Evolutionary conservation across 2,329 filamentous ascomycete genomes (phyloP).

Genomic region (Fusarium pilosicola): DNA sequence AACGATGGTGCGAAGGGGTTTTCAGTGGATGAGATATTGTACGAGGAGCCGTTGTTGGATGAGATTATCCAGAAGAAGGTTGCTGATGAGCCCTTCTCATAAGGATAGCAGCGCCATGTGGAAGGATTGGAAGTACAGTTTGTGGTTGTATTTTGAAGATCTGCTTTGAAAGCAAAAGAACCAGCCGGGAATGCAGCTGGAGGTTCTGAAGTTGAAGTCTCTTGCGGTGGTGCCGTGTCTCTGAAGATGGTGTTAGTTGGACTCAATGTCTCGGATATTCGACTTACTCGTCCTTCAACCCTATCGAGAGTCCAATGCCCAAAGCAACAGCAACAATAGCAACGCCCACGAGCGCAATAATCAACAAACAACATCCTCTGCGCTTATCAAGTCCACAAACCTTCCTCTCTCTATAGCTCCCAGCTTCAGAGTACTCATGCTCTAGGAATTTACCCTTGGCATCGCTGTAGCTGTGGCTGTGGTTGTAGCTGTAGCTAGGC

Average conservation of each 20-base stretch:
- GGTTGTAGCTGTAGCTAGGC: constrained; percentile 31
- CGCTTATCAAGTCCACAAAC: constrained; percentile 15
- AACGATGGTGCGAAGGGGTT: constrained; percentile 69
- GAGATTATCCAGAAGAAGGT: constrained; percentile 72
- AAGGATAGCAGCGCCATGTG: constrained; percentile 72
- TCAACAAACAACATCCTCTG: constrained; percentile 49
- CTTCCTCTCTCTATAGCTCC: constrained; percentile 15
- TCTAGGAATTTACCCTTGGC: constrained; percentile 27
- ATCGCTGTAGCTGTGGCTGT: constrained; percentile 24
- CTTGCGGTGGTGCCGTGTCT: background rate
- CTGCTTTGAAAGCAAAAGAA: constrained; percentile 69
- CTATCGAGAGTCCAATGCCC: constrained; percentile 53
- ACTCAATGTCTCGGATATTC: background rate
- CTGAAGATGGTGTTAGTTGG: constrained; percentile 10
- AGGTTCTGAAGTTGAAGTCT: constrained; percentile 16
- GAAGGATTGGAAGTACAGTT: constrained; percentile 67
- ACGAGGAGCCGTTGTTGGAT: constrained; percentile 51
- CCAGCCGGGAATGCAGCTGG: constrained; percentile 65
- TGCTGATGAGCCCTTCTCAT: constrained; percentile 54
- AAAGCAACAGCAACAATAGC: constrained; percentile 50
- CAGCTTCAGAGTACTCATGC: constrained; percentile 17
- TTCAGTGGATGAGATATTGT: constrained; percentile 64
- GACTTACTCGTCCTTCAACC: constrained; percentile 51
- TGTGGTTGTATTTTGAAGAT: constrained; percentile 62
- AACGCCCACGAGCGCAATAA: constrained; percentile 44